Percentiles rank a stretch among this genome's conserved stretches.
Evolutionary conservation across 139 green algal genomes (phyloP).

Genomic region (Chlamydomonas sp.): DNA sequence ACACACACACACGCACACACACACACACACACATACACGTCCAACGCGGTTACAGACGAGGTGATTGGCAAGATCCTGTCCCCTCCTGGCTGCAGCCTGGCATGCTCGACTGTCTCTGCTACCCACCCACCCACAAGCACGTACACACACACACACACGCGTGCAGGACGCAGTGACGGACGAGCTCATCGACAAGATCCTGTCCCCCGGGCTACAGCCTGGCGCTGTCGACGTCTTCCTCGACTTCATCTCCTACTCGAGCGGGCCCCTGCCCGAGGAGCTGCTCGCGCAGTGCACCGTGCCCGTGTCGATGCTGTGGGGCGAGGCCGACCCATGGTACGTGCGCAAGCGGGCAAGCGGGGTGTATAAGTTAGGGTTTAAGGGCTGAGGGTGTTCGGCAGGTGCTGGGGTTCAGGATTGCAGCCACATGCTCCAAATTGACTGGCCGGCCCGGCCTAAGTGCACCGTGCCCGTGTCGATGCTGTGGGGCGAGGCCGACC

Average conservation of each 20-base stretch:
- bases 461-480: slow-evolving; percentile 66
- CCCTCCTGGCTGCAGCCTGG: slow-evolving; percentile 64
- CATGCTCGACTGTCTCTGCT: slow-evolving; percentile 90
- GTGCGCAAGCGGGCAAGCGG: neutral
- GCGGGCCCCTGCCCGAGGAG: slow-evolving; percentile 70
- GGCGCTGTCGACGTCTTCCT: slow-evolving; percentile 92
- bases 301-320: slow-evolving; percentile 85
- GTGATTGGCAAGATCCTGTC: no score
- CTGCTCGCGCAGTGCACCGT: slow-evolving; percentile 50
- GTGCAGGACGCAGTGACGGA: slow-evolving; percentile 78
- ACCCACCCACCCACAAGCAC: slow-evolving; percentile 98
- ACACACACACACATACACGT: no score
- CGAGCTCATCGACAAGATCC: slow-evolving; percentile 84
- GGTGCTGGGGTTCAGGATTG: no score
- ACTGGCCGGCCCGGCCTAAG: no score
- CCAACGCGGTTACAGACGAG: no score
- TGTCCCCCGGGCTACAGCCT: slow-evolving; percentile 67
- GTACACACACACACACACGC: no score
- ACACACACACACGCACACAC: no score
- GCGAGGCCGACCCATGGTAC: slow-evolving; percentile 79
- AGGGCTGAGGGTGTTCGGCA: no score
- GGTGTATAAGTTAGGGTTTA: no score
- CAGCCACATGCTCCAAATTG: no score
- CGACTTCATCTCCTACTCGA: slow-evolving; percentile 93
- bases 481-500: slow-evolving; percentile 84